These are phyloP conservation scores for Centaurea solstitialis DNA, from an alignment of 129 eudicot genomes.

Conservation along the genomic window DNA sequence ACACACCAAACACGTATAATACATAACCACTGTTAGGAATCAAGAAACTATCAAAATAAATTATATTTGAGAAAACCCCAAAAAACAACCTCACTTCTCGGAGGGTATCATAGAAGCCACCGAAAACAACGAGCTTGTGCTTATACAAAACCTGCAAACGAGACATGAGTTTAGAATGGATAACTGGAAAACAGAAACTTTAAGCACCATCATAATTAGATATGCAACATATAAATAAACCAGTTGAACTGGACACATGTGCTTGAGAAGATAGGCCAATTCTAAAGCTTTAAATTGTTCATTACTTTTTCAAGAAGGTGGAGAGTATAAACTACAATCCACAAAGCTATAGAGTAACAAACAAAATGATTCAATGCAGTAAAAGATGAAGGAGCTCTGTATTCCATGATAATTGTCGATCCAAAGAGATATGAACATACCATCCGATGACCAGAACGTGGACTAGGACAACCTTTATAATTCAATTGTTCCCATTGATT, in stretches of 20 bases:
- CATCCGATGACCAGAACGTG: slow-evolving; percentile 99
- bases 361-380: background rate
- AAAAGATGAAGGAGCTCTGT: background rate
- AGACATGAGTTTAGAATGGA: slow-evolving; percentile 12
- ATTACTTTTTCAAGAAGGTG: background rate
- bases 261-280: background rate
- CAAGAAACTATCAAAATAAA: background rate
- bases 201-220: background rate
- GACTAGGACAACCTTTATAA: slow-evolving; percentile 97
- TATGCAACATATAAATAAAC: background rate
- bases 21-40: background rate
- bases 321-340: background rate
- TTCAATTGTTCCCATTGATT: slow-evolving; percentile 98
- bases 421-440: slow-evolving; percentile 37
- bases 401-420: background rate
- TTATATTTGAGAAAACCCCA: background rate
- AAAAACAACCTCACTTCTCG: slow-evolving; percentile 92
- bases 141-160: slow-evolving; percentile 83
- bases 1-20: background rate
- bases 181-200: background rate
- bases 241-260: background rate
- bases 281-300: background rate
- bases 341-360: background rate
- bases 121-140: slow-evolving; percentile 92
- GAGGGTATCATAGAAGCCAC: slow-evolving; percentile 98